Base-by-base conservation (phyloP, 1,139 yeast genomes). In the Nakaseomyces kungkrabaensis region DNA sequence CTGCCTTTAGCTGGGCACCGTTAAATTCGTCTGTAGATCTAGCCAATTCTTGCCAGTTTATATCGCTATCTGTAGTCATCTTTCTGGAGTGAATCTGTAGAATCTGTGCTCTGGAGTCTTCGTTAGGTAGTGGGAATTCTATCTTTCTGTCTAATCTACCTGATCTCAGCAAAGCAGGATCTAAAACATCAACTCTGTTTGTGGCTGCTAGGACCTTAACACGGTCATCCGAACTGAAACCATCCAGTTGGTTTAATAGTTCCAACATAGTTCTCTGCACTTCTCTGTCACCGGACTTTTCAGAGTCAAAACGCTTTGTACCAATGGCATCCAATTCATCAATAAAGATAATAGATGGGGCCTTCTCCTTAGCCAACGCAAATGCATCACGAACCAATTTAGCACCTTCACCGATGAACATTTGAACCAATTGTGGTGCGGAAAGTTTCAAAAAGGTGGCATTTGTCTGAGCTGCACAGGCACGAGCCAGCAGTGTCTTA, bases 391-490 rank as follows among this genome's bases (percentile, higher is more conserved):
- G 83, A 48, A 92, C 97, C 60, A 92, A 76, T 70, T 92, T 92
- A 51, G 98, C 98, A 70, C 98, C 98, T 68, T 92, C 99, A 65
- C 99, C 99, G 67, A 94, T 94, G 64, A 90, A 94, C 98, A 92
- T 92, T 68, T 94, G 98, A 45, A 92, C 98, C 59, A 92, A 79
- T 69, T 94, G 98, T 22, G 99, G 98, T 47, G 97, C 99, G 0
- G 98, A 97, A 56, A 94, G 76, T 66, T 92, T 92, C 65, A 92
- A 75, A 67, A 92, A 92, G 0, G 98, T 92, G n/a, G 98, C 98
- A 54, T 94, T 95, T 0, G 96, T 86, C 69, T 92, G 97, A 5
- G 98, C 98, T 11, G 99, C 99, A 78, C 98, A 92, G 1, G 98
- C 98, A 67, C 98, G 80, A 5, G 99, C 99, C 58, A 92, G 76